These are phyloP conservation scores for Trichoderma erinaceum DNA, from an alignment of 495 filamentous ascomycete species.

Conservation along the genomic window DNA sequence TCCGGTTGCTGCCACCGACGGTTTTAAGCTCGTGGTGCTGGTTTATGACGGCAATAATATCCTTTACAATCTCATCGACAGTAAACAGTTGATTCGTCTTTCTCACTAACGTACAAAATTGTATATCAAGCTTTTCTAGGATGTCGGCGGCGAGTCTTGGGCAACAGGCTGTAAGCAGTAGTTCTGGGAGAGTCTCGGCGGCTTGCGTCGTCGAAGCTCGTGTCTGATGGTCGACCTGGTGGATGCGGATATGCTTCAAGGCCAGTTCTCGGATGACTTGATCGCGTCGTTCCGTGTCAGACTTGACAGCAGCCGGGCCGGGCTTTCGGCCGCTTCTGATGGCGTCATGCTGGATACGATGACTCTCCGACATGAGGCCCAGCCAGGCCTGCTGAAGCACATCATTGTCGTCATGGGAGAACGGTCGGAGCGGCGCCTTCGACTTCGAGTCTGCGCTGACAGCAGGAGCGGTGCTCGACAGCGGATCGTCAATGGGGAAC, in stretches of 20 bases:
- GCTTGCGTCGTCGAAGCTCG: constrained; percentile 28
- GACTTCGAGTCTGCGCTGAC: constrained; percentile 43
- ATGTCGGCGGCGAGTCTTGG: constrained; percentile 36
- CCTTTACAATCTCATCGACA: constrained; percentile 35
- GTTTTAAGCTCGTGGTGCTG: constrained; percentile 16
- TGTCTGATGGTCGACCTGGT: constrained; percentile 26
- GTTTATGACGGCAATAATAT: constrained; percentile 37
- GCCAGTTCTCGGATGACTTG: constrained; percentile 42
- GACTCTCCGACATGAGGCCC: constrained; percentile 42
- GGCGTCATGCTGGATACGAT: constrained; percentile 36
- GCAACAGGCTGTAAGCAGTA: constrained; percentile 31
- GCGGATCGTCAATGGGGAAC: constrained; percentile 75
- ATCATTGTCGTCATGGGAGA: constrained; percentile 66
- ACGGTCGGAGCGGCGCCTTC: constrained; percentile 63
- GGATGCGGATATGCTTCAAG: constrained; percentile 29
- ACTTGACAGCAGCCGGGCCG: constrained; percentile 29
- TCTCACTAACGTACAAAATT: constrained; percentile 41
- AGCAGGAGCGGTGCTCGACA: constrained; percentile 58
- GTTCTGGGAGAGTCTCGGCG: constrained; percentile 23
- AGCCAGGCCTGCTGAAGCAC: constrained; percentile 70
- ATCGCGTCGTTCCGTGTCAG: constrained; percentile 34
- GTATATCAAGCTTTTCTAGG: constrained; percentile 35
- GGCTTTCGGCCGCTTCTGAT: constrained; percentile 25
- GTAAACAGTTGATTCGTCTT: constrained; percentile 31
- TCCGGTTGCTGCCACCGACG: not conserved